Conservation (phyloP, 164 flowering plant species). For the Euptelea pleiosperma region DNA sequence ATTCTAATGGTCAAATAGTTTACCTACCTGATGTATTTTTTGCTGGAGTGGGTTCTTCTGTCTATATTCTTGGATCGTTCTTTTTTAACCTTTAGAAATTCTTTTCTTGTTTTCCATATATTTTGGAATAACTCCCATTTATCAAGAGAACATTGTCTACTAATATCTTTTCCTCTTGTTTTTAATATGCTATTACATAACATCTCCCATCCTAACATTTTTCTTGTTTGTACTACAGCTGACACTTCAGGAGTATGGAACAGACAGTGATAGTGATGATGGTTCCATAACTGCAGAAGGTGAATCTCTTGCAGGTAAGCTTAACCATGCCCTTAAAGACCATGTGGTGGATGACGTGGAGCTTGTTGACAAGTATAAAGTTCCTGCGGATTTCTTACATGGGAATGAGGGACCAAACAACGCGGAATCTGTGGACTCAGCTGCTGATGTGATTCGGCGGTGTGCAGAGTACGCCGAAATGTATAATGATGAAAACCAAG, state of each 20-base stretch:
- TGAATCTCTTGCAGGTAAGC: constrained; percentile 54
- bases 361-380: constrained; percentile 43
- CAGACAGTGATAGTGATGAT: constrained; percentile 45
- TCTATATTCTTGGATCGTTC: not conserved
- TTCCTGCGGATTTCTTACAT: constrained; percentile 57
- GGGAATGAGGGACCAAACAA: constrained; percentile 23
- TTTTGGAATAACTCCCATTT: too few relatives aligned
- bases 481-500: constrained; percentile 48
- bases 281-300: constrained; percentile 40
- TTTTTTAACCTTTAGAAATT: not conserved
- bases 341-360: constrained; percentile 40
- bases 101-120: too few relatives aligned
- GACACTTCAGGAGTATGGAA: constrained; percentile 62
- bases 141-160: not conserved
- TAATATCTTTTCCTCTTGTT: too few relatives aligned
- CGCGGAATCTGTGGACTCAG: constrained; percentile 36
- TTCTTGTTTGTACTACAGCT: constrained; percentile 47
- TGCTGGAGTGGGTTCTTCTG: not conserved
- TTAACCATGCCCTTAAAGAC: constrained; percentile 45
- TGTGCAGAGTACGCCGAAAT: constrained; percentile 78
- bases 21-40: not conserved
- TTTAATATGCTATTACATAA: too few relatives aligned
- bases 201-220: not conserved
- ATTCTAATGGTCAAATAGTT: not conserved
- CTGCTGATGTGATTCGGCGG: constrained; percentile 53